Conservation (phyloP, 2,329 filamentous ascomycete genomes). For the Hymenotorrendiella dingleyae region DNA sequence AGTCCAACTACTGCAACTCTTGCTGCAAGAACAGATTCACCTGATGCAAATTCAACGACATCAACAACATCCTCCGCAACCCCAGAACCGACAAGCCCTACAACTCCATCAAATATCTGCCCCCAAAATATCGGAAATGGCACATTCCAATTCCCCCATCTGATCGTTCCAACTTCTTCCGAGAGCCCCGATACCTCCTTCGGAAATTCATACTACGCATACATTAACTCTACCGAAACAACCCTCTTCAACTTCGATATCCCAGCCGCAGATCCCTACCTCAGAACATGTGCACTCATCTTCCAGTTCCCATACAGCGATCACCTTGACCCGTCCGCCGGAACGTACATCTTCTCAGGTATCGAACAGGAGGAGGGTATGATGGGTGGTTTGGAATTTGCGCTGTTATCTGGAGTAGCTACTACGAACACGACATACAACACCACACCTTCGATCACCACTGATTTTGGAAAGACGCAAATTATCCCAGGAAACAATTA, state of each 20-base stretch:
- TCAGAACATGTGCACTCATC: constrained; percentile 24
- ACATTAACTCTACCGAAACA: constrained; percentile 22
- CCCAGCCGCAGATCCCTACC: constrained; percentile 15
- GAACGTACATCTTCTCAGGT: constrained; percentile 23
- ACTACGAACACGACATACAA: constrained; percentile 13
- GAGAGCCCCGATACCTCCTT: constrained; percentile 14
- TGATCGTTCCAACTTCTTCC: constrained; percentile 26
- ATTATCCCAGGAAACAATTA: constrained; percentile 28
- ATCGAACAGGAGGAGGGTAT: constrained; percentile 22
- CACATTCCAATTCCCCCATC: constrained; percentile 22
- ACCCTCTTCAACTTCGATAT: constrained; percentile 29
- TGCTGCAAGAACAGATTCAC: background rate
- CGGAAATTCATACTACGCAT: constrained; percentile 19
- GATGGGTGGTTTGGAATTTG: constrained; percentile 26
- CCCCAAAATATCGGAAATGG: constrained; percentile 19
- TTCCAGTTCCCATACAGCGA: constrained; percentile 28
- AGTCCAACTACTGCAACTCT: background rate
- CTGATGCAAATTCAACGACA: background rate
- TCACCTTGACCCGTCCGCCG: constrained; percentile 15
- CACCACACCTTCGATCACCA: constrained; percentile 17
- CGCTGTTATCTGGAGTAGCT: constrained; percentile 17
- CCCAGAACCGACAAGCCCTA: background rate
- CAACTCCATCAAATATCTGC: constrained; percentile 10
- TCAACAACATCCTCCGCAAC: background rate
- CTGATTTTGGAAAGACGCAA: constrained; percentile 24